Base-by-base conservation (phyloP, 2,329 filamentous ascomycete species). In the Penicillium sp. region DNA sequence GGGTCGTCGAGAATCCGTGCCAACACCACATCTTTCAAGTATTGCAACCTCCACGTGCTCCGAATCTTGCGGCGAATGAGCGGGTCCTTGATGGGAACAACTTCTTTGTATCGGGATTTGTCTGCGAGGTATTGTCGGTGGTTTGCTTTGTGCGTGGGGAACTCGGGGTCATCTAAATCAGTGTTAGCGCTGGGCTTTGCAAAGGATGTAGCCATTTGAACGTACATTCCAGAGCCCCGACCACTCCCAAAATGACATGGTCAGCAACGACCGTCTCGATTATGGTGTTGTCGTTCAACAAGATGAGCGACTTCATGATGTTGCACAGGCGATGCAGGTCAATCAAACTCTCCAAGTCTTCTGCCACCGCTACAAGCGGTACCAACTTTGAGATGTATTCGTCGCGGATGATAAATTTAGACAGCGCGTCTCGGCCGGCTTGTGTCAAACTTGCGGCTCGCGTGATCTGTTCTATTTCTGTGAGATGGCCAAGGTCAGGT, bases 1-100 rank as follows among this genome's bases (percentile, higher is more conserved):
- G 93, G 93, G 72, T 99, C 94, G 74, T 99, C 94, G 57, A 99
- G 82, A 59, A 99, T 97, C 58, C 94, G 86, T 29, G 94, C 94
- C 41, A 99, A 83, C 1, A 97, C 93, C n/a, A 99, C 94, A 67
- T 99, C 94, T 73, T 97, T 99, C 50, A 99, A 82, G 71, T 99
- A 99, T 69, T 96, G 92, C 32, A 99, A 78, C 38, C 94, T 89
- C 77, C 97, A 97, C 1, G 94, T 97, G 72, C 92, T 91, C 69
- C 97, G 92, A 38, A 99, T 97, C 78, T 97, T 97, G 65, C 85
- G 87, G 62, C 88, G 86, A 59, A 97, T 90, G 48, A 83, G 77
- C 5, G 87, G 82, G 64, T 97, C 90, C 64, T 92, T 88, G 63
- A 99, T 97, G 50, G 85, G 88, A 16, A 99, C 92, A 11, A 99